Percentiles rank a stretch among this genome's conserved stretches.
Evolutionary conservation across 1,284 basidiomycete genomes (phyloP).

Genomic region (Cutaneotrichosporon cutaneum): DNA sequence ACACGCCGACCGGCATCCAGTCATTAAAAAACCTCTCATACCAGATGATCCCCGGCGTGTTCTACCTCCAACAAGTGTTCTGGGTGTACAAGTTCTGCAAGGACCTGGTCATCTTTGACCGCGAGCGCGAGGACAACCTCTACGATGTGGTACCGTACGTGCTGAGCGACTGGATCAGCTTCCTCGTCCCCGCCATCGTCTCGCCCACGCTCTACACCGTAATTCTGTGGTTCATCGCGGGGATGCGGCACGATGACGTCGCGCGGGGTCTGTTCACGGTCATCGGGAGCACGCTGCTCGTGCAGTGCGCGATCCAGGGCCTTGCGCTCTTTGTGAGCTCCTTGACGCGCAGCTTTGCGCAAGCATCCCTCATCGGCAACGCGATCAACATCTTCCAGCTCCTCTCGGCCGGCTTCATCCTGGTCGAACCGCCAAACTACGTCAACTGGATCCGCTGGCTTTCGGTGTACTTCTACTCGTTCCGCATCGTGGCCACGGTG

Average conservation of each 20-base stretch:
- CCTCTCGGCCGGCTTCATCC: conserved; percentile 45
- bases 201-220: conserved; percentile 50
- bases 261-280: conserved; percentile 52
- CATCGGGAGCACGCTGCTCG: conserved; percentile 51
- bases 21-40: conserved; percentile 51
- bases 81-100: conserved; percentile 52
- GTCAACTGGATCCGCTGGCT: conserved; percentile 55
- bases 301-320: conserved; percentile 53
- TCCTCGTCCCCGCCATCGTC: conserved; percentile 46
- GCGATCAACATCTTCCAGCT: conserved; percentile 42
- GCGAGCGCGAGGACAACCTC: conserved; percentile 52
- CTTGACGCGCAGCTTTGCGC: conserved; percentile 49
- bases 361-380: conserved; percentile 51
- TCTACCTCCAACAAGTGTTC: conserved; percentile 50
- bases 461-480: conserved; percentile 46
- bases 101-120: conserved; percentile 57
- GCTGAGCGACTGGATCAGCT: conserved; percentile 50
- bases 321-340: conserved; percentile 52
- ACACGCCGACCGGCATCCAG: conserved; percentile 54
- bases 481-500: conserved; percentile 48
- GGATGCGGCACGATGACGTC: conserved; percentile 50
- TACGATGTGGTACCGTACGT: conserved; percentile 53
- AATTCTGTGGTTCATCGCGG: conserved; percentile 51
- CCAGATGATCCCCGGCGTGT: conserved; percentile 49
- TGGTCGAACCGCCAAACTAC: conserved; percentile 53